Percentiles rank a stretch among this genome's conserved stretches.
Conservation (phyloP, 192 early-diverging fungal genomes). For the Dissophora globulifera region DNA sequence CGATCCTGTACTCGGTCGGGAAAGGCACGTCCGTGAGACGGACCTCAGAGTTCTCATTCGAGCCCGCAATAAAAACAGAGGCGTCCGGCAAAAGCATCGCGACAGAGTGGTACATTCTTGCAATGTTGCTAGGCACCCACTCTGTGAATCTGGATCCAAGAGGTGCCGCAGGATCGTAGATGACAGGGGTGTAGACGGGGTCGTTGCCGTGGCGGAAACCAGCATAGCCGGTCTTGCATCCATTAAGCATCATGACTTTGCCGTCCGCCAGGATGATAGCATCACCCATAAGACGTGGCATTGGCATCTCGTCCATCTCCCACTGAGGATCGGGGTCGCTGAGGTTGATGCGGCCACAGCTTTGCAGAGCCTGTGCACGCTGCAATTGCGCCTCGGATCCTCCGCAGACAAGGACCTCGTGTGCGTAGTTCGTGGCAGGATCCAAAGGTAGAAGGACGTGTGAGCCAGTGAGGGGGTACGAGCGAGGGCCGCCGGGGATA, state of each 20-base stretch:
- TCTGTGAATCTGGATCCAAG: slow-evolving; percentile 55
- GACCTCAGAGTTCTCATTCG: slow-evolving; percentile 49
- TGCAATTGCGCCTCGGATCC: slow-evolving; percentile 53
- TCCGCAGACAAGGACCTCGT: slow-evolving; percentile 70
- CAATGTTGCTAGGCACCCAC: slow-evolving; percentile 57
- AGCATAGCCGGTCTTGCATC: slow-evolving; percentile 65
- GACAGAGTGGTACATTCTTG: slow-evolving; percentile 75
- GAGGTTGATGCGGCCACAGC: slow-evolving; percentile 63
- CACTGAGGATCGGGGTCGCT: slow-evolving; percentile 54
- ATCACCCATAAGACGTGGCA: slow-evolving; percentile 63
- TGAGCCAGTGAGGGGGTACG: slow-evolving; percentile 68
- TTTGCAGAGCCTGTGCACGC: slow-evolving; percentile 47
- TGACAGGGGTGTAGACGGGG: slow-evolving; percentile 60
- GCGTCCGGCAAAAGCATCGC: slow-evolving; percentile 56
- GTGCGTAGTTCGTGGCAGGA: slow-evolving; percentile 65
- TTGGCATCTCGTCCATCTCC: slow-evolving; percentile 64
- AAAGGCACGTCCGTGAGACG: slow-evolving; percentile 25
- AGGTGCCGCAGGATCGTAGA: slow-evolving; percentile 64
- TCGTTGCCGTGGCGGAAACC: slow-evolving; percentile 62
- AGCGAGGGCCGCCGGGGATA: slow-evolving; percentile 58
- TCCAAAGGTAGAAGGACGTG: slow-evolving; percentile 66
- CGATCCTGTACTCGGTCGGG: slow-evolving; percentile 65
- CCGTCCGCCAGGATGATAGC: slow-evolving; percentile 64
- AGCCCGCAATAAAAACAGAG: slow-evolving; percentile 53
- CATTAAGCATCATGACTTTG: slow-evolving; percentile 70